Base-by-base conservation (phyloP, 2,329 filamentous ascomycete species). In the Plenodomus tracheiphilus region DNA sequence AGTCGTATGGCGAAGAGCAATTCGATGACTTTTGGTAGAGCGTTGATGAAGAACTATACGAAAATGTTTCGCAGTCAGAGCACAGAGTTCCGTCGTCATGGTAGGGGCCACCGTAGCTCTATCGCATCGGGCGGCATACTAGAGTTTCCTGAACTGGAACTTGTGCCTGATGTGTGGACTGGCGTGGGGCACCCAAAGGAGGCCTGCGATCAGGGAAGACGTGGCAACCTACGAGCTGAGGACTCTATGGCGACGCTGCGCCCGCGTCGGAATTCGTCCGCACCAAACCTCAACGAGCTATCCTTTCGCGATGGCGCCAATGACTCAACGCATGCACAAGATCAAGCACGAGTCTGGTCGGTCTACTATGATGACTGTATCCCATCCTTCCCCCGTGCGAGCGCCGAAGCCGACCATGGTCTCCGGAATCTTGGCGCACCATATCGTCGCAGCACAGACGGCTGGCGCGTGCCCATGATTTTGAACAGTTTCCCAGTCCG, bases 1-100 rank as follows among this genome's bases (percentile, higher is more conserved):
- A 78, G 81, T 47, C 85, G 90, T 56, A 85, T 85, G 34, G 80
- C 89, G 18, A 89, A 87, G 74, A 74, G 71, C 40, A 66, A 66
- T 21, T 75, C 74, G 1, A 71, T 75, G 64, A 75, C 68, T 0
- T 74, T 77, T 46, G 68, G 72, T 5, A 71, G 69, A 15, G 62
- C 54, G 1, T 68, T 79, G 18, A 51, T 75, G 21, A 74, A 71
- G 38, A 77, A 78, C 46, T 80, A 79, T 50, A 64, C 69, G 2
- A 73, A 67, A 17, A 62, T 79, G 6, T 76, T 79, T 58, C 69
- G 68, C 42, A 68, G 64, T 38, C 70, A 72, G 34, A 76, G 58
- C 58, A 65, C 57, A 21, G 74, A 66, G 48, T 75, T 68, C 51
- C 65, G 63, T 42, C 64, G 58, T 30, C 64, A 74, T 51, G 75